phyloP scores from a whole-genome alignment of 257 asterid genomes.

The Nicotiana noctiflora region DNA sequence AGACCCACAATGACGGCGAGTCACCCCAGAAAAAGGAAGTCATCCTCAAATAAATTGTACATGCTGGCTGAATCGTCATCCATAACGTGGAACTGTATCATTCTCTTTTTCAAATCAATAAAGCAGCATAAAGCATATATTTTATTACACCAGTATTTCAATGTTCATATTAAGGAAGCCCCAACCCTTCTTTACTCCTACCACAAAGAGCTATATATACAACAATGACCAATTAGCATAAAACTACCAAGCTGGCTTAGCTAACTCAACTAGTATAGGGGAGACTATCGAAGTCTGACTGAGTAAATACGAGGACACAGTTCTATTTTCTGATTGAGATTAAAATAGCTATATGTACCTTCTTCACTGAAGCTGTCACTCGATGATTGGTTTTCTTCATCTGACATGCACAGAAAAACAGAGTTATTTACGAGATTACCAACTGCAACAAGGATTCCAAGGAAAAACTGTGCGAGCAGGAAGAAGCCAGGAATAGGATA shows the following conservation, averaged over 20 bases:
- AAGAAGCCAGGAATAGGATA: conserved; percentile 98
- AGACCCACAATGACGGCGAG: neutral
- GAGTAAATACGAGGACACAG: neutral
- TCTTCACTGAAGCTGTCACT: conserved; percentile 56
- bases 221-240: neutral
- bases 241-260: neutral
- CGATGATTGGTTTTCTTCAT: conserved; percentile 58
- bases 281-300: neutral
- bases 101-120: neutral
- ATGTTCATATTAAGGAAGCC: neutral
- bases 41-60: neutral
- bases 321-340: conserved; percentile 11
- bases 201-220: neutral
- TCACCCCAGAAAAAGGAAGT: neutral
- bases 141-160: neutral
- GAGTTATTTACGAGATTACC: conserved; percentile 95
- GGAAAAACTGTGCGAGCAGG: conserved; percentile 91
- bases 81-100: neutral
- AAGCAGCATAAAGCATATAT: neutral
- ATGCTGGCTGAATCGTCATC: neutral
- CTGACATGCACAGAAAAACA: conserved; percentile 65
- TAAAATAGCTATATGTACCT: conserved; percentile 39
- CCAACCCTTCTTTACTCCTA: neutral
- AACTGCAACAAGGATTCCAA: conserved; percentile 94
- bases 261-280: conserved; percentile 6